Evolutionary conservation across 2,329 filamentous ascomycete genomes (phyloP).

Genomic region (Daldinia sp.): DNA sequence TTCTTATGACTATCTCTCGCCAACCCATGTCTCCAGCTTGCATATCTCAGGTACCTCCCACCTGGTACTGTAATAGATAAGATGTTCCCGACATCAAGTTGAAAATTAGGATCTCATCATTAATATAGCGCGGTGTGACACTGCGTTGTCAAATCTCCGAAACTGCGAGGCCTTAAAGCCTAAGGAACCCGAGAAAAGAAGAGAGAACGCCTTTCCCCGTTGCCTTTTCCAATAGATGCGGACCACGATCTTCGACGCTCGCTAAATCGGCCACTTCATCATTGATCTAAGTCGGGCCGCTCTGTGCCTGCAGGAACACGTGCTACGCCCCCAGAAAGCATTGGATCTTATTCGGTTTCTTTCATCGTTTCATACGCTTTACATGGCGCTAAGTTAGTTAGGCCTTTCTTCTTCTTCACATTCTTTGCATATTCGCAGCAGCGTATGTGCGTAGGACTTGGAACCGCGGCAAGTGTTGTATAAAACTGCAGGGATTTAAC

Average conservation of each 20-base stretch:
- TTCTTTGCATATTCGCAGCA: neutral
- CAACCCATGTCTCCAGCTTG: neutral
- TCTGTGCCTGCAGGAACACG: slow-evolving; percentile 30
- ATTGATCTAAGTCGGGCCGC: slow-evolving; percentile 16
- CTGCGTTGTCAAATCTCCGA: slow-evolving; percentile 7
- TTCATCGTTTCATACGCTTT: neutral
- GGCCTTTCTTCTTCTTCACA: neutral
- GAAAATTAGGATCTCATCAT: neutral
- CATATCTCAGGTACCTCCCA: neutral
- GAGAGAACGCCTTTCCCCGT: slow-evolving; percentile 7
- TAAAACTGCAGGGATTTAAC: slow-evolving; percentile 6
- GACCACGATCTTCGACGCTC: slow-evolving; percentile 14
- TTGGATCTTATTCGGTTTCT: neutral
- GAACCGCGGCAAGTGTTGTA: neutral
- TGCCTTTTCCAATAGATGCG: slow-evolving; percentile 7
- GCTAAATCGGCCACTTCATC: slow-evolving; percentile 24
- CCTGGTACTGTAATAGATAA: neutral
- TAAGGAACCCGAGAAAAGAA: neutral
- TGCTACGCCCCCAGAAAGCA: slow-evolving; percentile 19
- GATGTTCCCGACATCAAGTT: neutral
- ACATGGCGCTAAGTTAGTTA: slow-evolving; percentile 1
- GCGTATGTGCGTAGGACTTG: neutral
- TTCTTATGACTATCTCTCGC: neutral
- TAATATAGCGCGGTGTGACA: neutral
- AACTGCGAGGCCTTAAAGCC: slow-evolving; percentile 9